Evolutionary conservation across 1,284 basidiomycete genomes (phyloP), one percentile per base, ranked within the genome.

Genomic region (Pseudozyma pruni): DNA sequence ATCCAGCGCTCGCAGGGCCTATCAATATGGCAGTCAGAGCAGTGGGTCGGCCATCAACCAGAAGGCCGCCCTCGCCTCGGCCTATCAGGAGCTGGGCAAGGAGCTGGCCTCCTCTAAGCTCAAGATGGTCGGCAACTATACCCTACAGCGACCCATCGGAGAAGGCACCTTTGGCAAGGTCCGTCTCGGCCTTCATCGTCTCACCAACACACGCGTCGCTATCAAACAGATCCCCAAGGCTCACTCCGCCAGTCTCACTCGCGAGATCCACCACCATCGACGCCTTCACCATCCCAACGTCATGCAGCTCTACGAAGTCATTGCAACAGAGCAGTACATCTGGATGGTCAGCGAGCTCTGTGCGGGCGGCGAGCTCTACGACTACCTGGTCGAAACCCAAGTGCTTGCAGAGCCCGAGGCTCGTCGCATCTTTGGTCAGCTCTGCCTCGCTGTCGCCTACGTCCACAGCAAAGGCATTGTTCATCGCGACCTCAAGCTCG

Each of bases 261-360:
- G 96, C 68, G 96, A 98, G 84, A 95, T 98, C 58, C 95, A 98
- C 80, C 95, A 98, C 80, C 96, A 98, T 84, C 91, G 96, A 29
- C 90, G 93, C 44, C 87, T 98, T 8, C 95, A 97, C 81, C 95
- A 98, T 79, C 93, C 93, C 0, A 89, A 97, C 80, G 89, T 98
- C 78, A 91, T 93, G 29, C 93, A 97, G 82, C 90, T 98, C 80
- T 97, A 91, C 85, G 96, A 98, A 84, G 93, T 98, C 78, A 92
- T 98, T 78, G 95, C 94, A 13, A 98, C 96, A 1, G 96, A 98
- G 83, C 88, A 88, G 19, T 88, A 88, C 76, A 96, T 98, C 78
- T 98, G 94, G 93, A 93, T 98, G 72, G 91, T 98, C 51, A 93
- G 93, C 14, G 96, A 98, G 81, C 89, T 98, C 32, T 98, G 96